These are phyloP conservation scores for Herpetomonas tarakana DNA, from an alignment of 208 protist genomes.

Conservation along the genomic window DNA sequence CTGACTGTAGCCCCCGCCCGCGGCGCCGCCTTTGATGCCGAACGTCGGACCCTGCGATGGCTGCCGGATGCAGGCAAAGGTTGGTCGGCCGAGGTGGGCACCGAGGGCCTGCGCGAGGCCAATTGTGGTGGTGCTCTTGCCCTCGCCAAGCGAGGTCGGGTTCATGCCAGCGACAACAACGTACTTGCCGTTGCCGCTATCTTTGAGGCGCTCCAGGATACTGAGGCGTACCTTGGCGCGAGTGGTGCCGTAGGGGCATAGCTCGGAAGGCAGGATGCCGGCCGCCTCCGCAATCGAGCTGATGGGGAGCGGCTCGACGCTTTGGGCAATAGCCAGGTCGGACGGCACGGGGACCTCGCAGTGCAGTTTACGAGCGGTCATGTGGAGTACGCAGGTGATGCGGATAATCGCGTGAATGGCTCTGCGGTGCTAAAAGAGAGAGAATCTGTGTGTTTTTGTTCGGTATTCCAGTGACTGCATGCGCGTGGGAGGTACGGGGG, in stretches of 20 bases:
- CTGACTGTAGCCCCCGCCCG: slow-evolving; percentile 97
- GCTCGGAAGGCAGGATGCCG: slow-evolving; percentile 86
- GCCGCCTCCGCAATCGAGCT: slow-evolving; percentile 55
- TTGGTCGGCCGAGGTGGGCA: slow-evolving; percentile 92
- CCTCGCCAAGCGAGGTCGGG: slow-evolving; percentile 94
- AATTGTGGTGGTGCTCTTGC: slow-evolving; percentile 98
- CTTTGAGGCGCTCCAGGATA: slow-evolving; percentile 86
- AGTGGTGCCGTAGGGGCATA: slow-evolving; percentile 91
- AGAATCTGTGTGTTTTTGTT: no score
- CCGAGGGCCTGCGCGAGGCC: slow-evolving; percentile 96
- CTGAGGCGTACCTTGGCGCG: slow-evolving; percentile 90
- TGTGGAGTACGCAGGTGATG: slow-evolving; percentile 17
- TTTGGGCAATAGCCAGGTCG: slow-evolving; percentile 95
- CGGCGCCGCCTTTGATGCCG: slow-evolving; percentile 97
- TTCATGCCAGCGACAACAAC: slow-evolving; percentile 95
- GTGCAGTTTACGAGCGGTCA: slow-evolving; percentile 51
- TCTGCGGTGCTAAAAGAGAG: no score
- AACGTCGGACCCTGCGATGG: slow-evolving; percentile 97
- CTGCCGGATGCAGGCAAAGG: slow-evolving; percentile 97
- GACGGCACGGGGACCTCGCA: slow-evolving; percentile 81
- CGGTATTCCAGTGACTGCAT: no score
- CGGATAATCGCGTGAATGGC: slow-evolving; percentile 13
- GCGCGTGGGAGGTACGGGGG: no score
- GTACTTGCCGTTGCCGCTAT: slow-evolving; percentile 91
- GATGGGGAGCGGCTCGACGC: slow-evolving; percentile 77